phyloP scores from a whole-genome alignment of 2,329 filamentous ascomycete genomes.

The Fusarium brevicatenulatum region DNA sequence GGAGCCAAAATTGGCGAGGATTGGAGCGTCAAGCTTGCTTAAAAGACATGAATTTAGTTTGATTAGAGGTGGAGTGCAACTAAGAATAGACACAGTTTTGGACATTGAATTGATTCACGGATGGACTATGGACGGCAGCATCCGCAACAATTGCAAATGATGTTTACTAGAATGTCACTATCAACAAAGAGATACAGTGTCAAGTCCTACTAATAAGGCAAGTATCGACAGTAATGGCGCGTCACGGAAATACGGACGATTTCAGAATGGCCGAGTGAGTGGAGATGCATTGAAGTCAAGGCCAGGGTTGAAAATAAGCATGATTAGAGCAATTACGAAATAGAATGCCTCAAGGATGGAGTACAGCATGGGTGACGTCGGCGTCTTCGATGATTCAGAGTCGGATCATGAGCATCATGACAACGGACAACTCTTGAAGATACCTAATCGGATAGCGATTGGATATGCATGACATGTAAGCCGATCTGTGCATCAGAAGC shows the following conservation, averaged over 20 bases:
- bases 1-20: constrained; percentile 63
- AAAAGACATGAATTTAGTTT: constrained; percentile 21
- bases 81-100: constrained; percentile 34
- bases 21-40: constrained; percentile 58
- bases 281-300: constrained; percentile 5
- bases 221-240: constrained; percentile 33
- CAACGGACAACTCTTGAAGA: background rate
- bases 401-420: constrained; percentile 7
- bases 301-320: constrained; percentile 24
- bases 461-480: background rate
- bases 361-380: background rate
- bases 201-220: constrained; percentile 18
- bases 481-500: constrained; percentile 14
- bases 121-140: constrained; percentile 17
- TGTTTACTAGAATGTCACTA: background rate
- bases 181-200: background rate
- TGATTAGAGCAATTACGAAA: constrained; percentile 7
- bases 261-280: constrained; percentile 8
- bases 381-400: background rate
- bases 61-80: constrained; percentile 31
- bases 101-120: background rate
- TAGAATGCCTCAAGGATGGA: background rate
- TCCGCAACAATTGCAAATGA: constrained; percentile 5
- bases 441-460: background rate
- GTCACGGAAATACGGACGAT: constrained; percentile 17